Evolutionary conservation across 768 basidiomycete genomes (phyloP).

Genomic region (Mrakia blollopis): DNA sequence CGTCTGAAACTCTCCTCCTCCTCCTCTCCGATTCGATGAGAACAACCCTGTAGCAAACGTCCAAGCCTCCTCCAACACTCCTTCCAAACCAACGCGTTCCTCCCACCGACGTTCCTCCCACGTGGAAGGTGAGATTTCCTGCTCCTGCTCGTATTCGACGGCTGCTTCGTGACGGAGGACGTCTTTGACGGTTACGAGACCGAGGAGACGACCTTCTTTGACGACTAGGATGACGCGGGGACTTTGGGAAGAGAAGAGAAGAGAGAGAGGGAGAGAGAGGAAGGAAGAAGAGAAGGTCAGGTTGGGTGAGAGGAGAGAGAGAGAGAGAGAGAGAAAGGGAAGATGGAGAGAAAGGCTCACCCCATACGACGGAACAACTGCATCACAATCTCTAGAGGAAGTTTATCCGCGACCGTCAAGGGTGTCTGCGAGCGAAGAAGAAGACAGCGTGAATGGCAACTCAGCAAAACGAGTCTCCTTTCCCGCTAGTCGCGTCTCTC

Average conservation of each 20-base stretch:
- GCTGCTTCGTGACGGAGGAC: slow-evolving; percentile 74
- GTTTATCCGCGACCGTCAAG: slow-evolving; percentile 81
- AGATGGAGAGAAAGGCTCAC: slow-evolving; percentile 52
- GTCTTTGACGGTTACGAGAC: slow-evolving; percentile 93
- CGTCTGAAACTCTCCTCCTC: not conserved
- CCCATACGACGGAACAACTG: slow-evolving; percentile 97
- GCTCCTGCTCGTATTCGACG: slow-evolving; percentile 39
- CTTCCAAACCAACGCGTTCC: slow-evolving; percentile 37
- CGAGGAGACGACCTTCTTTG: slow-evolving; percentile 66
- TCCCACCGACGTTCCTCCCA: slow-evolving; percentile 33
- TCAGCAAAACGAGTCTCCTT: too few relatives aligned
- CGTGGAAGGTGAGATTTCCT: slow-evolving; percentile 20
- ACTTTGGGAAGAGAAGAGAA: slow-evolving; percentile 47
- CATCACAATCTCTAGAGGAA: slow-evolving; percentile 94
- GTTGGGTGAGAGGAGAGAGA: not conserved
- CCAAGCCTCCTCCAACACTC: slow-evolving; percentile 36
- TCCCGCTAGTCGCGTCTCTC: too few relatives aligned
- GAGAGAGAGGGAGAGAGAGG: not conserved
- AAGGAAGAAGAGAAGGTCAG: not conserved
- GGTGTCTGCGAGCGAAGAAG: slow-evolving; percentile 64
- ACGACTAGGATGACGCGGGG: slow-evolving; percentile 95
- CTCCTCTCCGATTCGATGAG: not conserved
- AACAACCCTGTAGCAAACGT: slow-evolving; percentile 7
- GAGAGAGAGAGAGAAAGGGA: not conserved
- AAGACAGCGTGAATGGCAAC: not conserved